Evolutionary conservation across 1,139 yeast species (phyloP), one percentile per base, ranked within the genome.

Genomic region (Yamadazyma oceani): DNA sequence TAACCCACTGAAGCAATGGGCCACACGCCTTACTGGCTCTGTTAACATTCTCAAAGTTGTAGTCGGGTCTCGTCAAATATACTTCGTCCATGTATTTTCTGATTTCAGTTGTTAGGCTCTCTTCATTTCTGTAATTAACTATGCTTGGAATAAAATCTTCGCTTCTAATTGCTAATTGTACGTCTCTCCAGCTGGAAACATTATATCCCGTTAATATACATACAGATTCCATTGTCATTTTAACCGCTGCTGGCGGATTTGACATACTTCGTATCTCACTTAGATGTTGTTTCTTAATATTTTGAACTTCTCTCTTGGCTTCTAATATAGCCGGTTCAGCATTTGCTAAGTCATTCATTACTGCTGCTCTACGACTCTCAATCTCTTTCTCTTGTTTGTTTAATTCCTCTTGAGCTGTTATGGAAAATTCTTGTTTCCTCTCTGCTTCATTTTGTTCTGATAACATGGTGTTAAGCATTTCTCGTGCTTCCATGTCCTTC

Each of bases 1-100:
- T 72, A 0, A 89, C 94, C 98, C 98, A 92, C 45, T 82, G 83
- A 21, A 86, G 58, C 34, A 92, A 65, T 0, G 98, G 98, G 0
- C 97, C 97, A 66, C 97, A 89, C 0, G 97, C 97, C 54, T 86
- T 88, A 61, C 95, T 85, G 2, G 97, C 97, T 36, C 97, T 69
- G 52, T 86, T 80, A 0, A 87, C 96, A 0, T 84, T 64, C 38
- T 84, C 92, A 51, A 66, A 85, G 32, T 76, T 87, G 53, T 75
- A 90, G 37, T 78, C 85, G 0, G 82, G 75, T 38, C 82, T 64
- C 0, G 82, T 63, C 17, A 90, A 62, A 50, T 85, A 92, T 0
- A 66, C 69, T 2, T 59, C 51, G 37, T 80, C 81, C 84, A 87
- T 80, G 41, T 62, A 71, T 2, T 60, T 55, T 31, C 86, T 64